Percentiles rank a stretch among this genome's conserved stretches.
Evolutionary conservation across 257 asterid species (phyloP).

Genomic region (Voacanga thouarsii): DNA sequence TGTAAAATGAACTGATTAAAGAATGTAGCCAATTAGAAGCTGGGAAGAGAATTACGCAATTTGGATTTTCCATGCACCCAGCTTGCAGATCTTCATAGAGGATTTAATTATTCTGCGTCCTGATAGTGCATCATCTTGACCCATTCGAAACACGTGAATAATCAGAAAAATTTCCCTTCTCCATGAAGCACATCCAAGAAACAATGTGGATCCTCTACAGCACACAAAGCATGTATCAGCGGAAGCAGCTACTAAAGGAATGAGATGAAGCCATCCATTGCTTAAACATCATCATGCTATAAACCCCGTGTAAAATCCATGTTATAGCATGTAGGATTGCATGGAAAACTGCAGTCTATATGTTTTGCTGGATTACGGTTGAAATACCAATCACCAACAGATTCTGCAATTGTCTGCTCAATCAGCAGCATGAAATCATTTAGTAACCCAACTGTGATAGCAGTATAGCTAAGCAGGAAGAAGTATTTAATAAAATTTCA

Average conservation of each 20-base stretch:
- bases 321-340: constrained; percentile 88
- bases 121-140: not conserved
- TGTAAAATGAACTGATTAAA: constrained; percentile 2
- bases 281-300: not conserved
- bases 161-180: not conserved
- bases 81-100: not conserved
- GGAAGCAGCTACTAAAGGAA: not conserved
- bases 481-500: not conserved
- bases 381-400: constrained; percentile 96
- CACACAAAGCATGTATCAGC: not conserved
- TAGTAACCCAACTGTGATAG: not conserved
- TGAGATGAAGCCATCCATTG: constrained; percentile 9
- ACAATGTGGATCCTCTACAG: not conserved
- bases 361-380: constrained; percentile 48
- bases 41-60: not conserved
- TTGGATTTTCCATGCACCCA: not conserved
- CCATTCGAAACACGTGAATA: not conserved
- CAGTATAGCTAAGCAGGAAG: not conserved
- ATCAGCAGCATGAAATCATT: constrained; percentile 7
- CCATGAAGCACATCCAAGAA: not conserved
- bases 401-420: constrained; percentile 79
- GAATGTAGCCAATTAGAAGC: not conserved
- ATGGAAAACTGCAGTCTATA: constrained; percentile 76
- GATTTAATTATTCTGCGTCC: not conserved
- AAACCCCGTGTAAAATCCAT: constrained; percentile 42